Base-by-base conservation (phyloP, 169 alveolate species). In the Eimeria praecox region DNA sequence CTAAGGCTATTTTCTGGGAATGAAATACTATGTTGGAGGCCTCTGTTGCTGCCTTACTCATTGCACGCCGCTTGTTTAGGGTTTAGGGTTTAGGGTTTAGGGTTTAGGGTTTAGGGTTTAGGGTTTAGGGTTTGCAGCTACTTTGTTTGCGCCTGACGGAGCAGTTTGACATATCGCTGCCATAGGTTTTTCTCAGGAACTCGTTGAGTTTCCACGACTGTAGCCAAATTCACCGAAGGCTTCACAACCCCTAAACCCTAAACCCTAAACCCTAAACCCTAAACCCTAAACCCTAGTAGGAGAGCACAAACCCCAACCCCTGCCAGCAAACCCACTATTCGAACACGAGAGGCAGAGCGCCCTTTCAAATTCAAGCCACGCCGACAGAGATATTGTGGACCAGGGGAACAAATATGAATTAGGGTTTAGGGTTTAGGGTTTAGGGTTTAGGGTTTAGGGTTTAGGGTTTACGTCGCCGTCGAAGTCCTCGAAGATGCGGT, bases 121-220 rank as follows among this genome's bases (percentile, higher is more conserved):
- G 56, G 85, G 56, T 73, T 35, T 73, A 0, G 52, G 52, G 89
- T 80, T 44, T 49, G 24, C 22, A n/a, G 42, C 24, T 24, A 80
- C 89, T 80, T 49, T 80, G 89, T 30, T 80, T 80, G 64, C 89
- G 89, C 44, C 89, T 35, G 69, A 80, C 18, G 12, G 89, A 80
- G 20, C 89, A 80, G 40, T 12, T 80, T 49, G 89, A 40, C 89
- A 80, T 80, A 3, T 80, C 89, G 46, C 40, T 49, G 46, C 89
- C 89, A 30, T 80, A 80, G 0, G 49, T 80, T 69, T 80, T 80
- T 12, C 89, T 44, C 66, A 80, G 40, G 69, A 80, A 80, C n/a
- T 80, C 89, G 35, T 80, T 80, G 1, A 80, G 66, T n/a, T 49
- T 42, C 59, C 59, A 80, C n/a, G 89, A 80, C 89, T 80, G 27